These are phyloP conservation scores for Neonectria faginata DNA, from an alignment of 2,329 filamentous ascomycete species.

Conservation along the genomic window DNA sequence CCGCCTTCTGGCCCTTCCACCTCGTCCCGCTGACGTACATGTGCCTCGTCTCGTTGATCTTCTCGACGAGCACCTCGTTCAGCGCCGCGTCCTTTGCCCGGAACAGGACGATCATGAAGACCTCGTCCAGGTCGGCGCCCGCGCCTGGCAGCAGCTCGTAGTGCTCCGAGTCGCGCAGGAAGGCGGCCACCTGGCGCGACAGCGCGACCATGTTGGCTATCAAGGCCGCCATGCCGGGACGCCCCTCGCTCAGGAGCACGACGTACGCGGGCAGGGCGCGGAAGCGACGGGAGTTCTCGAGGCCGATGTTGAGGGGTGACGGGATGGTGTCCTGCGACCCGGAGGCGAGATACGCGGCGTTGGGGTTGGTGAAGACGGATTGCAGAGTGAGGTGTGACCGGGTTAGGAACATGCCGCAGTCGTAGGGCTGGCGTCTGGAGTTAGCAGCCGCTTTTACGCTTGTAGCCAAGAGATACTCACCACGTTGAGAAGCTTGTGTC, in stretches of 20 bases:
- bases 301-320: slow-evolving; percentile 86
- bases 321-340: slow-evolving; percentile 64
- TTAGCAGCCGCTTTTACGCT: slow-evolving; percentile 18
- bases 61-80: slow-evolving; percentile 75
- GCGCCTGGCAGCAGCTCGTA: slow-evolving; percentile 75
- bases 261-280: slow-evolving; percentile 91
- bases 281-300: slow-evolving; percentile 93
- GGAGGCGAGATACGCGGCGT: slow-evolving; percentile 80
- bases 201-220: slow-evolving; percentile 78
- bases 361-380: slow-evolving; percentile 82
- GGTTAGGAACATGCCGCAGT: slow-evolving; percentile 90
- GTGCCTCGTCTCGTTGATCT: slow-evolving; percentile 78
- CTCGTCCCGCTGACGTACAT: slow-evolving; percentile 87
- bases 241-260: slow-evolving; percentile 79
- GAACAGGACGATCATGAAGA: slow-evolving; percentile 79
- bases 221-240: slow-evolving; percentile 74
- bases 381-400: slow-evolving; percentile 68
- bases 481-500: slow-evolving; percentile 93
- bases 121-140: slow-evolving; percentile 60
- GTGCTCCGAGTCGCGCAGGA: slow-evolving; percentile 68
- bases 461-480: slow-evolving; percentile 56
- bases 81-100: slow-evolving; percentile 71
- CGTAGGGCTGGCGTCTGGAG: slow-evolving; percentile 73
- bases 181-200: slow-evolving; percentile 74
- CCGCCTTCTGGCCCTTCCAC: slow-evolving; percentile 80